Evolutionary conservation across 805 yeast genomes (phyloP).

Genomic region (Starmerella khaoyaiensis): DNA sequence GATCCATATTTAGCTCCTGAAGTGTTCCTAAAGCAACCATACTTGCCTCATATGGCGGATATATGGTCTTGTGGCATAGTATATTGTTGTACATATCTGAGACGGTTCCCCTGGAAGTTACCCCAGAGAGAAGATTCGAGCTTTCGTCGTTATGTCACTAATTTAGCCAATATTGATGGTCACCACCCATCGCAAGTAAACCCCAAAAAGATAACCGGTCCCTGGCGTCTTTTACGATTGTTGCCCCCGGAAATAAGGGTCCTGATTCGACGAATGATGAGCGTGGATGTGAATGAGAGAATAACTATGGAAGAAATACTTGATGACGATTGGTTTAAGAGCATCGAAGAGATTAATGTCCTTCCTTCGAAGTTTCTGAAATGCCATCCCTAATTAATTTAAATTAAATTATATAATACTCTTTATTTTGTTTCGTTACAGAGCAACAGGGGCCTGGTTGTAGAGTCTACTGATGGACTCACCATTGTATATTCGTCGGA

Average conservation of each 20-base stretch:
- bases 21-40: constrained; percentile 43
- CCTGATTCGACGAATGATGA: constrained; percentile 54
- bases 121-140: constrained; percentile 70
- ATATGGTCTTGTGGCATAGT: constrained; percentile 91
- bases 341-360: constrained; percentile 32
- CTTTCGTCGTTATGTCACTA: constrained; percentile 44
- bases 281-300: constrained; percentile 45
- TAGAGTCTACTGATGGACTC: constrained; percentile 89
- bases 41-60: constrained; percentile 82
- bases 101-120: constrained; percentile 90
- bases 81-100: constrained; percentile 76
- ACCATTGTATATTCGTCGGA: constrained; percentile 92
- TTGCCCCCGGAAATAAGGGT: constrained; percentile 56
- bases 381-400: too few relatives aligned
- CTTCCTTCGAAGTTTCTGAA: constrained; percentile 15
- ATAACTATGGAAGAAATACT: constrained; percentile 45
- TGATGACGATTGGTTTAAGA: constrained; percentile 43
- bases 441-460: constrained; percentile 43
- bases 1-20: constrained; percentile 96
- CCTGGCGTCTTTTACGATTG: constrained; percentile 55
- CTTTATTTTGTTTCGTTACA: constrained; percentile 3
- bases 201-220: constrained; percentile 40
- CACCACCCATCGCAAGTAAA: constrained; percentile 20
- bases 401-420: not conserved
- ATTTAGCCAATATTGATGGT: constrained; percentile 22